phyloP scores from a whole-genome alignment of 345 rosid species.

The Heritiera littoralis region DNA sequence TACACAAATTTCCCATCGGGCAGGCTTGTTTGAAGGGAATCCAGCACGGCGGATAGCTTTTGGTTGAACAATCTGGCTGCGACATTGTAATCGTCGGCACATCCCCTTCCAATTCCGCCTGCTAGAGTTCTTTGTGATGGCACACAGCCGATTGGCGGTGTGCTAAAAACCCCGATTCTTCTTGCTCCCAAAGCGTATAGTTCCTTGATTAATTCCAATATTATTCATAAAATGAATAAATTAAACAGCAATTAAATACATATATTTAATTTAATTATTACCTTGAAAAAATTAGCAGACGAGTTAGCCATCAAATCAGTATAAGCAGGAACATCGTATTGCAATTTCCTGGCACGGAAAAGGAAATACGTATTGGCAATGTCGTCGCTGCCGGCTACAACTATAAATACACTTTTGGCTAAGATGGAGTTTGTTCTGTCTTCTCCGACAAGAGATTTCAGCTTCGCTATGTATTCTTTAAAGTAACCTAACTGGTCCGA shows the following conservation, averaged over 20 bases:
- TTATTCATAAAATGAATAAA: neutral
- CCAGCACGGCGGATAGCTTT: slow-evolving; percentile 33
- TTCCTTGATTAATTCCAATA: slow-evolving; percentile 28
- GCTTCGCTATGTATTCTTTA: slow-evolving; percentile 44
- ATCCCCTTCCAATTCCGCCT: slow-evolving; percentile 30
- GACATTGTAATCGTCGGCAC: slow-evolving; percentile 35
- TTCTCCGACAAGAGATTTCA: slow-evolving; percentile 43
- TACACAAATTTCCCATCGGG: slow-evolving; percentile 37
- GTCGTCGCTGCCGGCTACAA: slow-evolving; percentile 58
- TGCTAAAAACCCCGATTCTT: slow-evolving; percentile 41
- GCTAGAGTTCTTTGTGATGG: slow-evolving; percentile 43
- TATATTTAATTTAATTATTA: slow-evolving; percentile 10
- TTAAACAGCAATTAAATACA: neutral
- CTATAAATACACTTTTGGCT: slow-evolving; percentile 27
- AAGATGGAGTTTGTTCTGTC: slow-evolving; percentile 33
- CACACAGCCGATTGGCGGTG: slow-evolving; percentile 61
- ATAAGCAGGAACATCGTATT: slow-evolving; percentile 40
- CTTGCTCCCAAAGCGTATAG: slow-evolving; percentile 50
- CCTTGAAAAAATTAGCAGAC: slow-evolving; percentile 41
- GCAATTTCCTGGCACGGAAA: slow-evolving; percentile 26
- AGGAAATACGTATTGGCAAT: slow-evolving; percentile 47
- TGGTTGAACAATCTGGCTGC: slow-evolving; percentile 47
- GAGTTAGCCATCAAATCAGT: slow-evolving; percentile 35
- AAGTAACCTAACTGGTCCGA: slow-evolving; percentile 41
- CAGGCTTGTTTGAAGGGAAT: slow-evolving; percentile 33